Evolutionary conservation across 2,329 filamentous ascomycete species (phyloP).

Genomic region (Ascochyta koolunga): DNA sequence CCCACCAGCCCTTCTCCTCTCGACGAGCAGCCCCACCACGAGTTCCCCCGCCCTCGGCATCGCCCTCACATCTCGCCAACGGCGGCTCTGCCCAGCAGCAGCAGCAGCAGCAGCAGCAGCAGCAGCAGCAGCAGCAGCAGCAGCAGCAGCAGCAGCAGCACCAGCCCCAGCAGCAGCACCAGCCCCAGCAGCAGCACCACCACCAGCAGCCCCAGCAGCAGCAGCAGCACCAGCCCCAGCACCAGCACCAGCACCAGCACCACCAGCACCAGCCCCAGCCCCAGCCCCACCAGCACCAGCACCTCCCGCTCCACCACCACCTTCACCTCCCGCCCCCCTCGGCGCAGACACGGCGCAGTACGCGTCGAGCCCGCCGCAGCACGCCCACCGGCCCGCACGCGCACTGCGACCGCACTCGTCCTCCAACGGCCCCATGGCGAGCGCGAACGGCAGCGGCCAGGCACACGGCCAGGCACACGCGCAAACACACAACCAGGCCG

Average conservation of each 20-base stretch:
- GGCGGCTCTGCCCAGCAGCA: constrained; percentile 9
- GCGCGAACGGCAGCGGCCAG: constrained; percentile 41
- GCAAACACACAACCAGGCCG: too few relatives aligned
- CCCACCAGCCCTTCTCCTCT: constrained; percentile 24
- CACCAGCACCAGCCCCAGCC: constrained; percentile 1
- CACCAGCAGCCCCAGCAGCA: background rate
- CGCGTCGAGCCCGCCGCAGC: constrained; percentile 29
- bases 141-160: background rate
- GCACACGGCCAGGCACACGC: constrained; percentile 30
- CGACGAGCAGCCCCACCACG: constrained; percentile 38
- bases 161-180: constrained; percentile 1
- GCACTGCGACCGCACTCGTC: constrained; percentile 36
- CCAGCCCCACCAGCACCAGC: too few relatives aligned
- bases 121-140: background rate
- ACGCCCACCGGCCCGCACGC: constrained; percentile 36
- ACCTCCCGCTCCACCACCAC: constrained; percentile 22
- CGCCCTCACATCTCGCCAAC: background rate
- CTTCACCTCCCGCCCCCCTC: constrained; percentile 31
- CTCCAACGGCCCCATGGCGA: constrained; percentile 42
- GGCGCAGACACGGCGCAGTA: background rate
- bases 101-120: background rate
- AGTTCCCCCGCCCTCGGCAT: constrained; percentile 32
- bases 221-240: constrained; percentile 2
- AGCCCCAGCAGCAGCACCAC: background rate
- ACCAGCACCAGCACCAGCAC: background rate